Base-by-base conservation (phyloP, 2,329 filamentous ascomycete genomes). In the Claviceps arundinis region DNA sequence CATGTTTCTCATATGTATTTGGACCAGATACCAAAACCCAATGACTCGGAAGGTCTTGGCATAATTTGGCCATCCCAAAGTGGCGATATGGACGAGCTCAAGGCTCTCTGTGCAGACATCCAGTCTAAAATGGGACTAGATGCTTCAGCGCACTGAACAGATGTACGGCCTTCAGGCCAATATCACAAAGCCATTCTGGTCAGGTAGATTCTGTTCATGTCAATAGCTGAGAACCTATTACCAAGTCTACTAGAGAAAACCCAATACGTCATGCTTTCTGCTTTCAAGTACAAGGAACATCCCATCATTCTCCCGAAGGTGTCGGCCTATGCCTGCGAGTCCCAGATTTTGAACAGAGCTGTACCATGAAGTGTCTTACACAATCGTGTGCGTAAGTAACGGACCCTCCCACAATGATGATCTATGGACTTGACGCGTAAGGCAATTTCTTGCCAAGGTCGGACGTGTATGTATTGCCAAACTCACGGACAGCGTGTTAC, bases 11-110 rank as follows among this genome's bases (percentile, higher is more conserved):
- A 57, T 22, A 22, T 22, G 19, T 8, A 1, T 24, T 49, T n/a
- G 17, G 30, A 17, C 2, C 58, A 89, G 85, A 98, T 98, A 56
- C 93, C 93, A 38, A 98, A 98, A 76, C 91, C 93, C 50, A 94
- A 88, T 62, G 73, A 83, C 61, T 64, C 74, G 38, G 87, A 97
- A 66, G 93, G 93, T 6, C 73, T 98, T 50, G 81, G 78, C 4
- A 76, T 97, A 59, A 67, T 71, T 37, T 98, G 93, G 93, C 89
- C 90, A 19, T 73, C 82, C 57, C 78, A 87, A 69, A 68, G 74
- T 55, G 77, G 78, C 1, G 84, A 95, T 60, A 94, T 93, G 85
- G 87, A 88, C 1, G 79, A 83, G 65, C 72, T 98, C 61, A 87
- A 90, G 76, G 80, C 79, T 56, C 72, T 94, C 55, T 76, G 79